These are phyloP conservation scores for Didymella sp. DNA, from an alignment of 2,329 filamentous ascomycete genomes.

Conservation along the genomic window DNA sequence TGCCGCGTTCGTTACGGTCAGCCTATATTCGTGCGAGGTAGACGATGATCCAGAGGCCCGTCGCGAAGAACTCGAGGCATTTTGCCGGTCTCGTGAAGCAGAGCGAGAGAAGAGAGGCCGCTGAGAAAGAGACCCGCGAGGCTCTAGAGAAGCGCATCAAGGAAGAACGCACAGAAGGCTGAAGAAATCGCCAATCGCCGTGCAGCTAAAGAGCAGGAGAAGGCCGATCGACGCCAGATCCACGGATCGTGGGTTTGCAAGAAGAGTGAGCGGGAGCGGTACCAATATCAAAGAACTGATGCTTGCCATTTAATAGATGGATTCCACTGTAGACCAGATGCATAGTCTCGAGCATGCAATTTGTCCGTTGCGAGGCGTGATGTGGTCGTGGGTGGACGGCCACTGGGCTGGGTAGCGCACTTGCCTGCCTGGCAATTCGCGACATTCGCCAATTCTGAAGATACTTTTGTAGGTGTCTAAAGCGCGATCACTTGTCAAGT, in stretches of 20 bases:
- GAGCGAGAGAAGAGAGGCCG: slow-evolving; percentile 31
- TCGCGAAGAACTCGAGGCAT: slow-evolving; percentile 37
- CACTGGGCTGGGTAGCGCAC: too few relatives aligned
- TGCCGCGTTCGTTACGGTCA: slow-evolving; percentile 54
- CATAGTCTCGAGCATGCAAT: too few relatives aligned
- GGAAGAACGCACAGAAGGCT: slow-evolving; percentile 35
- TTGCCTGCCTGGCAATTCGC: too few relatives aligned
- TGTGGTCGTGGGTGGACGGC: too few relatives aligned
- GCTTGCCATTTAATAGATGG: too few relatives aligned
- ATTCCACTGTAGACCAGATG: too few relatives aligned
- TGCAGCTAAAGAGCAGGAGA: slow-evolving; percentile 24
- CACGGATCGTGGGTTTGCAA: too few relatives aligned
- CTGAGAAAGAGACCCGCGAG: slow-evolving; percentile 24
- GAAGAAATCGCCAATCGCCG: slow-evolving; percentile 31
- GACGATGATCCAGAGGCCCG: slow-evolving; percentile 52
- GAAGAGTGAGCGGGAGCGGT: too few relatives aligned
- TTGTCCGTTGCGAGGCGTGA: too few relatives aligned
- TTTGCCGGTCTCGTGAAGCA: slow-evolving; percentile 27
- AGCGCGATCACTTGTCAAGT: background rate
- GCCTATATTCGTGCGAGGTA: slow-evolving; percentile 52
- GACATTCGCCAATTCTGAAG: too few relatives aligned
- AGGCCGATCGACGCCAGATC: slow-evolving; percentile 30
- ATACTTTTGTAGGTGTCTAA: background rate
- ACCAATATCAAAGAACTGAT: too few relatives aligned
- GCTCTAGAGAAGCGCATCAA: slow-evolving; percentile 25